Percentiles rank a stretch among this genome's conserved stretches.
Evolutionary conservation across 1,284 basidiomycete species (phyloP).

Genomic region (Naganishia sp.): DNA sequence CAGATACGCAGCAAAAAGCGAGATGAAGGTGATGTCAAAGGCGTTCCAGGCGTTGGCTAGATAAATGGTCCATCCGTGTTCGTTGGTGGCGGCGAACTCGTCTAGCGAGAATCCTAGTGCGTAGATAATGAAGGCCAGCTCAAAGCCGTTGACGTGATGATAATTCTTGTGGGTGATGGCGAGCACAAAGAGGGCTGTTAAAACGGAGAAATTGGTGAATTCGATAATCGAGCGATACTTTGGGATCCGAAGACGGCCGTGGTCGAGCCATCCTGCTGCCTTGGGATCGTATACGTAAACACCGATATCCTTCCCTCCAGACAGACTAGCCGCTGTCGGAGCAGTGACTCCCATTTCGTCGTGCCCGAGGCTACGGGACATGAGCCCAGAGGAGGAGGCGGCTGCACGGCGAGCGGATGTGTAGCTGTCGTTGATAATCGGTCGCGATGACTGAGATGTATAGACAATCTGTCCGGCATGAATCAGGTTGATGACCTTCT

Average conservation of each 20-base stretch:
- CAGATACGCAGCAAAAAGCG: constrained; percentile 71
- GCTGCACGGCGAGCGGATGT: constrained; percentile 57
- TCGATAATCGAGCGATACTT: constrained; percentile 65
- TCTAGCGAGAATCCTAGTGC: constrained; percentile 74
- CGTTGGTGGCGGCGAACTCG: constrained; percentile 56
- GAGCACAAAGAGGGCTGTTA: constrained; percentile 68
- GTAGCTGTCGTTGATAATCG: constrained; percentile 81
- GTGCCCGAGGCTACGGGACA: constrained; percentile 14
- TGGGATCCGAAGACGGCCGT: constrained; percentile 74
- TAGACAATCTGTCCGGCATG: constrained; percentile 62
- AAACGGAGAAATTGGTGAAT: constrained; percentile 67
- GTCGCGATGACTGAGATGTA: constrained; percentile 62
- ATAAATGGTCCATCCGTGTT: constrained; percentile 71
- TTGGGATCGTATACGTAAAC: constrained; percentile 69
- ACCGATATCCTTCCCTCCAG: constrained; percentile 32
- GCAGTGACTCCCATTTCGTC: constrained; percentile 10
- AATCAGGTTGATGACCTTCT: constrained; percentile 78
- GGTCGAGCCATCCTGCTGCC: constrained; percentile 75
- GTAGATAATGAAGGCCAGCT: constrained; percentile 71
- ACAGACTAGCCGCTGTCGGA: background rate
- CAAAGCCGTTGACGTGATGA: constrained; percentile 61
- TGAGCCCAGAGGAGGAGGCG: constrained; percentile 27
- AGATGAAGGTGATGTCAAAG: constrained; percentile 75
- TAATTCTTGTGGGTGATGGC: constrained; percentile 57
- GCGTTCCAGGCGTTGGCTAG: constrained; percentile 75